Evolutionary conservation across 805 yeast species (phyloP).

Genomic region (Monosporozyma solicola): DNA sequence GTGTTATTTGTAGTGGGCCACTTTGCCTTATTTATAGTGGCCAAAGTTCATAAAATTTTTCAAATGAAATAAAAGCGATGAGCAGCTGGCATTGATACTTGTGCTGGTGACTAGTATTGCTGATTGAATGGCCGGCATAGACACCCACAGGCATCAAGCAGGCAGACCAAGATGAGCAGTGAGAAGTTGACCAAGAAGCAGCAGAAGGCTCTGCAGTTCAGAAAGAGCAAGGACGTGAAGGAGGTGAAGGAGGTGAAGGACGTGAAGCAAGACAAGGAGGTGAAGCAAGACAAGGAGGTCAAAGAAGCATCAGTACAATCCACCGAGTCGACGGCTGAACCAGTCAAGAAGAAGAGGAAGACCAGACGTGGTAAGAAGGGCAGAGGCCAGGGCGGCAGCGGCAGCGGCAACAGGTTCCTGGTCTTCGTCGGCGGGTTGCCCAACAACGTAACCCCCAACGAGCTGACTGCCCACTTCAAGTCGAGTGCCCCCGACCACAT

Average conservation of each 20-base stretch:
- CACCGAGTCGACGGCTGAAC: conserved; percentile 18
- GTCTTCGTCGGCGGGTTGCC: conserved; percentile 90
- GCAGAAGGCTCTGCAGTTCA: conserved; percentile 28
- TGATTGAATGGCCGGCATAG: too few relatives aligned
- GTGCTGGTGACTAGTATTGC: neutral
- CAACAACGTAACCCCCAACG: conserved; percentile 52
- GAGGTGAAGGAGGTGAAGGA: conserved; percentile 18
- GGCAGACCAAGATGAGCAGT: conserved; percentile 6
- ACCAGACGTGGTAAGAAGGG: conserved; percentile 67
- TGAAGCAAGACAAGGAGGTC: conserved; percentile 1
- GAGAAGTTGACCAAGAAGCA: conserved; percentile 31
- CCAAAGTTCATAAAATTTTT: neutral
- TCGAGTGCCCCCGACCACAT: conserved; percentile 63
- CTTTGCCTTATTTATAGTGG: neutral
- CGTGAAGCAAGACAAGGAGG: conserved; percentile 22
- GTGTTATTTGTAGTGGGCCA: neutral
- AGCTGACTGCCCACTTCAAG: conserved; percentile 63
- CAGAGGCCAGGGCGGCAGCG: conserved; percentile 40
- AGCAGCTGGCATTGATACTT: neutral
- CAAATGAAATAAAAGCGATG: too few relatives aligned
- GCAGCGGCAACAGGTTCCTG: conserved; percentile 59
- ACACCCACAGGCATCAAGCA: too few relatives aligned
- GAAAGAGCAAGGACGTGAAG: conserved; percentile 26
- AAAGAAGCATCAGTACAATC: too few relatives aligned
- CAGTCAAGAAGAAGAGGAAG: conserved; percentile 42